These are phyloP conservation scores for Bullera alba DNA, from an alignment of 768 basidiomycete genomes.

Conservation along the genomic window DNA sequence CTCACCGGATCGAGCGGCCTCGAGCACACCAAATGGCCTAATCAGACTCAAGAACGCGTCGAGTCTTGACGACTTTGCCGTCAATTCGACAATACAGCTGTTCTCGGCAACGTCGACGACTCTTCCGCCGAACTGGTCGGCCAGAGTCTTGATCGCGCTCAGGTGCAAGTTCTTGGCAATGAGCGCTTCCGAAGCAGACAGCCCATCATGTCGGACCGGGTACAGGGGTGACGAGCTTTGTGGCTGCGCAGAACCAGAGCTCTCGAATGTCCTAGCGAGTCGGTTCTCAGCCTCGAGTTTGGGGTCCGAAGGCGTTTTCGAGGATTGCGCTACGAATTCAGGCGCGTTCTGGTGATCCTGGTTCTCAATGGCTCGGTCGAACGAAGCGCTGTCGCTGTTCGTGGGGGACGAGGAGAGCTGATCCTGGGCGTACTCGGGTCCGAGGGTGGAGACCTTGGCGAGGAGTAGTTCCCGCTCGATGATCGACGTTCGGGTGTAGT, in stretches of 20 bases:
- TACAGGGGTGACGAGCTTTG: slow-evolving; percentile 48
- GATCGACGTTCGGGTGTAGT: slow-evolving; percentile 86
- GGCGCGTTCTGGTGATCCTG: slow-evolving; percentile 58
- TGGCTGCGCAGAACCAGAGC: slow-evolving; percentile 20
- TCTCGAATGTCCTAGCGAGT: slow-evolving; percentile 72
- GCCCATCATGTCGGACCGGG: slow-evolving; percentile 15
- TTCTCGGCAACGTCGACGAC: slow-evolving; percentile 93
- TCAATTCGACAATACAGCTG: slow-evolving; percentile 88
- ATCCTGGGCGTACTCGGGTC: slow-evolving; percentile 91
- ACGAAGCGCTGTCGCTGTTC: slow-evolving; percentile 55
- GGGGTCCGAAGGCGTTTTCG: slow-evolving; percentile 46
- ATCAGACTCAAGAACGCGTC: slow-evolving; percentile 86
- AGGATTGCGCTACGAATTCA: slow-evolving; percentile 59
- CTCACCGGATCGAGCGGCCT: slow-evolving; percentile 87
- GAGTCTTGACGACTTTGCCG: slow-evolving; percentile 82
- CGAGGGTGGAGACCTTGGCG: slow-evolving; percentile 93
- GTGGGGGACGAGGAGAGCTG: slow-evolving; percentile 73
- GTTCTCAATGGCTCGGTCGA: slow-evolving; percentile 35
- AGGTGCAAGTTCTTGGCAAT: slow-evolving; percentile 83
- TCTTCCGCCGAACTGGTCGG: slow-evolving; percentile 81
- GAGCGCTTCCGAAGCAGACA: slow-evolving; percentile 67
- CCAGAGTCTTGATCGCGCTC: slow-evolving; percentile 74
- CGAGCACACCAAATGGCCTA: slow-evolving; percentile 90
- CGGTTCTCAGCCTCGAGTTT: slow-evolving; percentile 66
- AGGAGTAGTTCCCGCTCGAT: slow-evolving; percentile 91